These are phyloP conservation scores for Cutaneotrichosporon mucoides DNA, from an alignment of 1,284 basidiomycete genomes.

Conservation along the genomic window DNA sequence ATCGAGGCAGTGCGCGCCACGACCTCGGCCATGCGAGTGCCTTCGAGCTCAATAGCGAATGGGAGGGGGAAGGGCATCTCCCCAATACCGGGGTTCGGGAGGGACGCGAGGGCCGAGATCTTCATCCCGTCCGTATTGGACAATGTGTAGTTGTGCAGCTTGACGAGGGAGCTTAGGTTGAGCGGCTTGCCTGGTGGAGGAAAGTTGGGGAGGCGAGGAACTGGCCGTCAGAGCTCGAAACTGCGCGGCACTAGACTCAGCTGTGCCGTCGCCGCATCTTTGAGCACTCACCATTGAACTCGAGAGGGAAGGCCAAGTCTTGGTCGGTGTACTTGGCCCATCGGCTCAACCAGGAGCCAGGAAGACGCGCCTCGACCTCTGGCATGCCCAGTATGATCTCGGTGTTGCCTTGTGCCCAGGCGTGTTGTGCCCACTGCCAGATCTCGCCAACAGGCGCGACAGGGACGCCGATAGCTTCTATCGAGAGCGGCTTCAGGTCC, in stretches of 20 bases:
- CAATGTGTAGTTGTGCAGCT: conserved; percentile 37
- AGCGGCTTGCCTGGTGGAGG: conserved; percentile 38
- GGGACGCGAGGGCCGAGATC: conserved; percentile 32
- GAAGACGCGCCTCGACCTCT: conserved; percentile 20
- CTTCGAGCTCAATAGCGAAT: conserved; percentile 38
- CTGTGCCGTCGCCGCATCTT: background rate
- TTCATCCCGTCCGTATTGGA: conserved; percentile 19
- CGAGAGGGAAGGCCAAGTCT: conserved; percentile 28
- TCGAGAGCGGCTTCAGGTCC: conserved; percentile 32
- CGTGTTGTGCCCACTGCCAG: conserved; percentile 33
- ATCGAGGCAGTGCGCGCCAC: conserved; percentile 10
- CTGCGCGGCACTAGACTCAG: conserved; percentile 11
- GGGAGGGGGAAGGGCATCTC: conserved; percentile 40
- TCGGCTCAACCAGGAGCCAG: background rate
- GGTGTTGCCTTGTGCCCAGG: conserved; percentile 35
- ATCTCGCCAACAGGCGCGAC: conserved; percentile 35
- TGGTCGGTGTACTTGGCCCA: conserved; percentile 21
- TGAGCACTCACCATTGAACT: conserved; percentile 34
- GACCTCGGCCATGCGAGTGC: conserved; percentile 36
- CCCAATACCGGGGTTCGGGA: conserved; percentile 31
- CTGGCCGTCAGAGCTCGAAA: conserved; percentile 24
- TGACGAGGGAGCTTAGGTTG: conserved; percentile 39
- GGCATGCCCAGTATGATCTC: conserved; percentile 26
- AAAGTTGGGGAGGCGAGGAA: conserved; percentile 40
- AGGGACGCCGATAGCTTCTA: conserved; percentile 32